Evolutionary conservation across 2,329 filamentous ascomycete species (phyloP), one percentile per base, ranked within the genome.

Genomic region (Dactylonectria macrodidyma): DNA sequence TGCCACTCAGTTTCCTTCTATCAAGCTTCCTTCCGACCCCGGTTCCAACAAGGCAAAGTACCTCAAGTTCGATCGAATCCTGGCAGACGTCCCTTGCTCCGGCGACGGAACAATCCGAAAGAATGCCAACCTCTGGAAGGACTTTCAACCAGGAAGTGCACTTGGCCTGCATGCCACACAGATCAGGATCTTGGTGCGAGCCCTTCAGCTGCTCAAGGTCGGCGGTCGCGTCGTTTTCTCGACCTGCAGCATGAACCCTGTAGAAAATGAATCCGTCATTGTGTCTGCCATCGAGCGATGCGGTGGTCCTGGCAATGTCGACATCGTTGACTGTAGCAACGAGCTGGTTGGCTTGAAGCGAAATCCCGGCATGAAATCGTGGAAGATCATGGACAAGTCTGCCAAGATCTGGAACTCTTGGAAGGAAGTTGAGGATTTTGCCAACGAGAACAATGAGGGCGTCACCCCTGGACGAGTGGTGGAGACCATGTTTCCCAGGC

Each of bases 181-280:
- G 82, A 88, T 94, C 51, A 89, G 95, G 54, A 99, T 99, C 73
- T 86, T 99, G 56, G 93, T 97, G 64, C 92, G 96, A 69, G 94
- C 96, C 36, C 87, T 99, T 59, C 95, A 98, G 83, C 94, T 99
- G 91, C 89, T 99, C 73, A 98, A 98, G 85, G 92, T 94, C 63
- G 95, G 96, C 47, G 96, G 96, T 59, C 90, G 95, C 70, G 93
- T 98, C 33, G 95, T 99, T 59, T 99, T 98, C 84, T 98, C 95
- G 3, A 99, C 96, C 22, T 99, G 96, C 87, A 98, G 95, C 81
- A 94, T 99, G 93, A 99, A 99, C 83, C 96, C 96, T 0, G 90
- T 98, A 33, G 96, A 99, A 85, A 97, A 99, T 77, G 96, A 99
- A 83, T 92, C 96, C 7, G 95, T 98, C 16, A 86, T 99, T 67